Evolutionary conservation across 768 basidiomycete genomes (phyloP), one percentile per base, ranked within the genome.

Genomic region (Boletus coccyginus): DNA sequence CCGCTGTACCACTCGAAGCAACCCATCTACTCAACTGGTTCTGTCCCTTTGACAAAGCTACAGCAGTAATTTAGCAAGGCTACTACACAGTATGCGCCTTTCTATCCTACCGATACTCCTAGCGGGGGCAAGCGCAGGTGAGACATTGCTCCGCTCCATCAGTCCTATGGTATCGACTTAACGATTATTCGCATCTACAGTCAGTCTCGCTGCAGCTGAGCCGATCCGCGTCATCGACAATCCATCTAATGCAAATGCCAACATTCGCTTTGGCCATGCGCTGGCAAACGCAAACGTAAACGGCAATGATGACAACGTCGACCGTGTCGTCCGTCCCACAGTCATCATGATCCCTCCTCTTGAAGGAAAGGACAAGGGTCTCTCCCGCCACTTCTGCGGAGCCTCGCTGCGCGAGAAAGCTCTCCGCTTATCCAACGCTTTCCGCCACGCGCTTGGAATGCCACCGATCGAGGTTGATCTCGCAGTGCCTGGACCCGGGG

Each of bases 391-490:
- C 56, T 54, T 62, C 16, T 73, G 75, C 44, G 71, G 71, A 52
- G 60, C 63, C 44, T 73, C 73, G 39, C 60, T 81, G 66, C 75
- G 72, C 58, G 68, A 77, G 64, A 86, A 85, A 64, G 77, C 78
- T 29, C 61, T 82, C 52, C 72, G 77, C 56, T 56, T 85, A 40
- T 78, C 82, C 49, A 84, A 86, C 59, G 62, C 75, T 29, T 77
- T 90, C 75, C 75, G 82, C 43, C 71, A 81, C 55, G 77, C 78
- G 2, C 70, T 89, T 38, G 85, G 86, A 19, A 64, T 85, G 58
- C 76, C 81, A 10, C 71, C 73, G 56, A 79, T 81, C 66, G 75
- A 79, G 39, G 48, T 48, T 27, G 38, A 54, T 24, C 40, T 32
- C n/a, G 45, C 48, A 32, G 44, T 36, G 27, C 57, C 33, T 36